Evolutionary conservation across 306 rosid species (phyloP).

Genomic region (Begonia masoniana): DNA sequence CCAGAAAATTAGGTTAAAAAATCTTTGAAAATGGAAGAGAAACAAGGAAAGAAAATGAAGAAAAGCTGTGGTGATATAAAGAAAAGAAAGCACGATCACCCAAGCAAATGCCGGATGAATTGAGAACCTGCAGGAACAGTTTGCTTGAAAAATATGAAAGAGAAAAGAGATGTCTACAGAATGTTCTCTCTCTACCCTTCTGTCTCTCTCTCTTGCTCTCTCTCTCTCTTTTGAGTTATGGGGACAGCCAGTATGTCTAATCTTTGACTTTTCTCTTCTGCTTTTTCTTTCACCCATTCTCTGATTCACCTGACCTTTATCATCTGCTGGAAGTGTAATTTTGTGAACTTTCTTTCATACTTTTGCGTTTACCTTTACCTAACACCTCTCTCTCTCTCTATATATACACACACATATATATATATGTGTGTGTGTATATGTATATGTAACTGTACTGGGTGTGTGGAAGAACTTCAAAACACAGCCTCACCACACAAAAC

Average conservation of each 20-base stretch:
- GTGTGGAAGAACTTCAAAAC: conserved; percentile 1
- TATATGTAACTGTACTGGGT: background rate
- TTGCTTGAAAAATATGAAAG: too few species aligned
- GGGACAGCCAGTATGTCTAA: conserved; percentile 40
- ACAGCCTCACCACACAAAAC: conserved; percentile 10
- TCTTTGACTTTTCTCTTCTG: conserved; percentile 38
- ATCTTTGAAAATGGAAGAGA: too few species aligned
- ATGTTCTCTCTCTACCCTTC: too few species aligned
- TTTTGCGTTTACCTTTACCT: conserved; percentile 6
- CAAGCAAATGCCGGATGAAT: too few species aligned
- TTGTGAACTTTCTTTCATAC: conserved; percentile 13
- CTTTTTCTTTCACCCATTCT: conserved; percentile 11
- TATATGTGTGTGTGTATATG: too few species aligned
- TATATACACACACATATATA: too few species aligned
- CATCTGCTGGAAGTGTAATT: conserved; percentile 35
- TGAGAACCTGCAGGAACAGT: too few species aligned
- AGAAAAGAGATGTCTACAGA: too few species aligned
- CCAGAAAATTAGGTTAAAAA: too few species aligned
- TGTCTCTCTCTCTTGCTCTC: conserved; percentile 5
- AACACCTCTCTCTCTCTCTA: background rate
- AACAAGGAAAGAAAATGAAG: too few species aligned
- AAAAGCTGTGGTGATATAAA: too few species aligned
- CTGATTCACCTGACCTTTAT: background rate
- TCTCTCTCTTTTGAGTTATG: conserved; percentile 12
- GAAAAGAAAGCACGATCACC: too few species aligned